Evolutionary conservation across 2,329 filamentous ascomycete genomes (phyloP).

Genomic region (Anisogramma anomala): DNA sequence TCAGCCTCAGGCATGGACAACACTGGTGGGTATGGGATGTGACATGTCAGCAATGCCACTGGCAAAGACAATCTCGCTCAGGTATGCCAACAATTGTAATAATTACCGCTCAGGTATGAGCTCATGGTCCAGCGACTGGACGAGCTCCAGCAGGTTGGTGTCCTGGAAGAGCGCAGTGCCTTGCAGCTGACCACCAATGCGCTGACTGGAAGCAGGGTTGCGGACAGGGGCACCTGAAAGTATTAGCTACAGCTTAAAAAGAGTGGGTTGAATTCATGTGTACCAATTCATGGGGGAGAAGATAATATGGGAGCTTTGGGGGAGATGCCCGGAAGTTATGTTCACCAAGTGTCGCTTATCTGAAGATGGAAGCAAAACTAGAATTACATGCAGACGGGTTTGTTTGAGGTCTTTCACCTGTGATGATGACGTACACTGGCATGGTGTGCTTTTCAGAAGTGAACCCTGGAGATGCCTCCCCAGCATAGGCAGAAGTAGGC

Average conservation of each 20-base stretch:
- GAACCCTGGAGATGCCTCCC: no score
- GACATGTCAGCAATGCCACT: neutral
- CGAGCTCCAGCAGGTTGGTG: conserved; percentile 5
- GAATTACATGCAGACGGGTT: no score
- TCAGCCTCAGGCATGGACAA: conserved; percentile 41
- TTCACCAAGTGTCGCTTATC: no score
- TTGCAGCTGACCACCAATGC: conserved; percentile 3
- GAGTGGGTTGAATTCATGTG: neutral
- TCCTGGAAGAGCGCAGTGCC: conserved; percentile 2
- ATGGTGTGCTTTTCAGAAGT: no score
- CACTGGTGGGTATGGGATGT: conserved; percentile 12
- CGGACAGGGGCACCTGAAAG: conserved; percentile 1
- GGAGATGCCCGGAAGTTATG: neutral
- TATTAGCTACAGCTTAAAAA: neutral
- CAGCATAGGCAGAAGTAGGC: no score
- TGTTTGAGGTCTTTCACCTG: no score
- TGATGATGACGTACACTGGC: no score
- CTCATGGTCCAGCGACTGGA: conserved; percentile 4
- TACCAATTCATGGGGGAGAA: neutral
- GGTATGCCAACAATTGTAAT: neutral
- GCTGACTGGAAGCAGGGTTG: conserved; percentile 4
- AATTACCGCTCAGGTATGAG: conserved; percentile 3
- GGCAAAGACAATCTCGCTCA: neutral
- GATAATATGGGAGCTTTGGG: neutral
- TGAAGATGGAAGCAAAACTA: no score